Evolutionary conservation across 2,329 filamentous ascomycete genomes (phyloP), one percentile per base, ranked within the genome.

Genomic region (Colletotrichum simmondsii): DNA sequence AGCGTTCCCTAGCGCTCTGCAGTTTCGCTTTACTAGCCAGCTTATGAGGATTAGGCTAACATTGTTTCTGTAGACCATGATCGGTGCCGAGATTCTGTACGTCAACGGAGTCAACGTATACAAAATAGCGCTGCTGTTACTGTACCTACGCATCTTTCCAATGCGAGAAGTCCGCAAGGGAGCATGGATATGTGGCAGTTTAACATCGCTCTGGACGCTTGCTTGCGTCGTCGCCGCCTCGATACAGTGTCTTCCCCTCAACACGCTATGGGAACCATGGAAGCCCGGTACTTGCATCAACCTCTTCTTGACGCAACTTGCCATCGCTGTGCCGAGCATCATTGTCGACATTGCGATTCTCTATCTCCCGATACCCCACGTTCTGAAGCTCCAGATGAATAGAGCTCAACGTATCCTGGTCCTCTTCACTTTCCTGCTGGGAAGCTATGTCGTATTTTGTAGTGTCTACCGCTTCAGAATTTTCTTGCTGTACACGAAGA

Each of bases 111-210:
- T 73, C 54, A 73, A 73, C 22, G 56, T 73, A 4, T 73, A 73
- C 67, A 85, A 86, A 73, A 74, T 85, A 6, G 83, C 84, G 1
- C 75, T 86, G 11, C 74, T 85, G 4, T 78, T 83, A 56, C 84
- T 87, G 71, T 86, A 86, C 65, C 77, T 84, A 5, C 78, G 81
- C 32, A 83, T 86, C 62, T 86, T 86, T 46, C 82, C 83, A 0
- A 77, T 77, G 0, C 74, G 59, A 3, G 71, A 57, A 1, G 81
- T 83, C 19, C 78, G 79, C 10, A 73, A 52, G 19, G 71, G 71
- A 2, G 71, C 71, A 5, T 61, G 61, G 56, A 73, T 73, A 14
- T 73, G 71, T 5, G 71, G 71, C 12, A 65, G 71, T 8, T 4
- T 73, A 7, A 73, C 71, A 2, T 52, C 56, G 0, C 19, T 61